Evolutionary conservation across 129 eudicot genomes (phyloP), one percentile per base, ranked within the genome.

Genomic region (Lonicera japonica): DNA sequence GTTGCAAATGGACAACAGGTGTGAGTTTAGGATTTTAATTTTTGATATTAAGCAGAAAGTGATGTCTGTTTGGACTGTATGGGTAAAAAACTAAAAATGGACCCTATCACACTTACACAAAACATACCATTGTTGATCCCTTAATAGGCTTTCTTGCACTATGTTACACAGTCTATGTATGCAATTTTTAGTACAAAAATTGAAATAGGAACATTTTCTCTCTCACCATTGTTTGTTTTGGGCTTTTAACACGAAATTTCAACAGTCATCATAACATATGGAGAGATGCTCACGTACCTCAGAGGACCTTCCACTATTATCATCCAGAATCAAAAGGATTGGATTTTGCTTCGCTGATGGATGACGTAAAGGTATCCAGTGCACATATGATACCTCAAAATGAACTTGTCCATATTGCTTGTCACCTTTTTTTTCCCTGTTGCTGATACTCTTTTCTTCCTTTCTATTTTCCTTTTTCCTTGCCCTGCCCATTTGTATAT

Each of bases 261-360:
- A 22, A 21, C 79, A 91, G 97, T 69, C 97, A 91, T 81, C 97
- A 91, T 75, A 91, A 91, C 90, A 87, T 91, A 43, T 91, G 97
- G 97, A 87, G 95, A 80, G 95, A 91, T 79, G 97, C 97, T 10
- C 68, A 79, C 53, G 95, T 91, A 70, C 89, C 86, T 21, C 85
- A 86, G 70, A 79, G 76, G 64, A 87, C 95, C 10, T 91, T 76
- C 68, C 94, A 75, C 66, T 91, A 91, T 73, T 91, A 91, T 50
- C 95, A 86, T 67, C 90, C 97, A 19, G 95, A 84, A 68, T 51
- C 97, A 19, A 87, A 70, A 79, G 97, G 97, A 53, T 83, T 91
- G 79, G 94, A 91, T 78, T 91, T 84, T 34, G 70, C 94, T 50
- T 77, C 85, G 23, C 61, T 91, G 62, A 91, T 91, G 90, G 90